phyloP scores from a whole-genome alignment of 257 asterid genomes.

The Primulina tabacum region DNA sequence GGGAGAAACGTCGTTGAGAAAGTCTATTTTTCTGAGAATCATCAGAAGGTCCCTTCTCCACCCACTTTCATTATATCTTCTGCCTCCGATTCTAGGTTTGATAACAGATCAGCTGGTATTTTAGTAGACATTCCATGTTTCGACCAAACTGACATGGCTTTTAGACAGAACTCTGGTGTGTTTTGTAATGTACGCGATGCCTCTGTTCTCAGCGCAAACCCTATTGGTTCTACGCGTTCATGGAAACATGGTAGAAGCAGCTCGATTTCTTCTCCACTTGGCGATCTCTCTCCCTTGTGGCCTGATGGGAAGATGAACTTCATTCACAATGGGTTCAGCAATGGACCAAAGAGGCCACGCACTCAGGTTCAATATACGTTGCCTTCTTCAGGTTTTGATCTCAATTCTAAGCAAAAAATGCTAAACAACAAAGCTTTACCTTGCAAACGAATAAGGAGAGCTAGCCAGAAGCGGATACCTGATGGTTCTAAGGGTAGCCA shows the following conservation, averaged over 20 bases:
- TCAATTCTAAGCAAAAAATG: slow-evolving; percentile 45
- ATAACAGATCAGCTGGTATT: slow-evolving; percentile 41
- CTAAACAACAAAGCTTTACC: slow-evolving; percentile 59
- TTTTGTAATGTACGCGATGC: slow-evolving; percentile 40
- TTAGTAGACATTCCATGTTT: slow-evolving; percentile 55
- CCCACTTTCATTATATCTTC: slow-evolving; percentile 28
- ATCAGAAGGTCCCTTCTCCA: slow-evolving; percentile 28
- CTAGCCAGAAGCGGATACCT: slow-evolving; percentile 69
- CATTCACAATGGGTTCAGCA: slow-evolving; percentile 51
- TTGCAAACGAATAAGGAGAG: slow-evolving; percentile 81
- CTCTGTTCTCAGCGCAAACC: slow-evolving; percentile 39
- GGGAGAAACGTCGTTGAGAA: slow-evolving; percentile 31
- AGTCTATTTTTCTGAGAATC: slow-evolving; percentile 25
- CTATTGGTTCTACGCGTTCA: slow-evolving; percentile 38
- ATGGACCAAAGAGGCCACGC: slow-evolving; percentile 89
- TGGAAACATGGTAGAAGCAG: slow-evolving; percentile 44
- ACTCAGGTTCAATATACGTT: slow-evolving; percentile 84
- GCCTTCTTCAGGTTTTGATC: slow-evolving; percentile 64
- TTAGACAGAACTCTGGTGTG: slow-evolving; percentile 43
- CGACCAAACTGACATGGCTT: slow-evolving; percentile 39
- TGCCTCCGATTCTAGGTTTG: slow-evolving; percentile 28
- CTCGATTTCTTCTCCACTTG: slow-evolving; percentile 48
- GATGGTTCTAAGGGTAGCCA: slow-evolving; percentile 53
- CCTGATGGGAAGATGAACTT: slow-evolving; percentile 52
- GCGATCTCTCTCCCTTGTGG: slow-evolving; percentile 56